These are phyloP conservation scores for Neopestalotiopsis clavispora DNA, from an alignment of 2,329 filamentous ascomycete genomes.

Conservation along the genomic window DNA sequence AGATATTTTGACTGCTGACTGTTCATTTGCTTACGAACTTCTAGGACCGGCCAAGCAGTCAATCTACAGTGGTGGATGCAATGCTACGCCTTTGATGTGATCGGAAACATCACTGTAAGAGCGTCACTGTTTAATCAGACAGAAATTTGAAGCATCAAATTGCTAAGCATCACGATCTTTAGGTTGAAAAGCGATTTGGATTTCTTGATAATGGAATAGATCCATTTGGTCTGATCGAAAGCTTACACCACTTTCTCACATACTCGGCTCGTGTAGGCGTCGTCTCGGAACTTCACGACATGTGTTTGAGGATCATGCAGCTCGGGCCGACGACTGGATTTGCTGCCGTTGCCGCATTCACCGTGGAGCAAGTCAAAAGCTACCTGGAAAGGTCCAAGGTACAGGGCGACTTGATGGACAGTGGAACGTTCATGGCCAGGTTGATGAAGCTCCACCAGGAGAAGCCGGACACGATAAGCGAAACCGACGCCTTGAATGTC, in stretches of 20 bases:
- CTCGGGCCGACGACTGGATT: slow-evolving; percentile 26
- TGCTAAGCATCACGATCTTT: neutral
- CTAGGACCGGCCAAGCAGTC: slow-evolving; percentile 25
- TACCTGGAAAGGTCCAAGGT: slow-evolving; percentile 16
- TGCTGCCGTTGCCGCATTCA: slow-evolving; percentile 32
- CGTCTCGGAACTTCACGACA: neutral
- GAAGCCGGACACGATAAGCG: slow-evolving; percentile 38
- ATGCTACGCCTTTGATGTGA: slow-evolving; percentile 9
- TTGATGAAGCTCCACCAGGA: slow-evolving; percentile 29
- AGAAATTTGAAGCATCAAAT: neutral
- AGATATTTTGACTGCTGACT: neutral
- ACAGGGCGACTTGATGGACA: neutral
- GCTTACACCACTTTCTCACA: neutral
- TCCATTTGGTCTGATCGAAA: neutral
- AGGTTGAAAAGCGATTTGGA: neutral
- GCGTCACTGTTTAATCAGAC: neutral
- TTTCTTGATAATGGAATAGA: neutral
- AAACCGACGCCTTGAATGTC: slow-evolving; percentile 26
- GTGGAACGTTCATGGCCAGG: slow-evolving; percentile 32
- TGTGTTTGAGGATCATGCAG: slow-evolving; percentile 17
- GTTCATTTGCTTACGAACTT: neutral
- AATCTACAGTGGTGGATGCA: slow-evolving; percentile 5
- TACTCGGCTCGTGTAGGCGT: neutral
- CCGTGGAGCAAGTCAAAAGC: slow-evolving; percentile 22
- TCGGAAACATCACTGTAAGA: neutral